Base-by-base conservation (phyloP, 441 rosid species). In the Adansonia grandidieri region DNA sequence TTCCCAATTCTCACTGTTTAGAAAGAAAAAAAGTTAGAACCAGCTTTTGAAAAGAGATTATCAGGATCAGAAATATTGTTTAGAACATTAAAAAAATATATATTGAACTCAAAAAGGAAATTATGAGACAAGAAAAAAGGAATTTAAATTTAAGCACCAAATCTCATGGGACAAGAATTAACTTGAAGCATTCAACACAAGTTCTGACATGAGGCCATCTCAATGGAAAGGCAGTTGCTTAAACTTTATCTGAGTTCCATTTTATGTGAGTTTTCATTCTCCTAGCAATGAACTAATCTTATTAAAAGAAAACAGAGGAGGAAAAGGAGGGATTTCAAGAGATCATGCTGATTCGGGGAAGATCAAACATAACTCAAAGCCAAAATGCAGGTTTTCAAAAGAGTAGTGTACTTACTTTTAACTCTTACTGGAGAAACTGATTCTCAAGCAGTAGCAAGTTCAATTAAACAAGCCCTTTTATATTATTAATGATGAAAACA, bases 1-100 rank as follows among this genome's bases (percentile, higher is more conserved):
- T 57, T 19, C 24, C 3, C 14, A 60, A 20, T 14, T 58, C 42
- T 24, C 62, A 10, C 19, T 65, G 32, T 19, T 0, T 19, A 48
- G 47, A 78, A 75, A 47, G 69, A 51, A 56, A 19, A 17, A 65
- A 40, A 15, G 19, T 1, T 44, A 50, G 54, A 58, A 77, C 69
- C 2, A 78, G 37, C 22, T 22, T 70, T 32, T 57, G 37, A 15
- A 56, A 15, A 70, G 22, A 28, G 75, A 71, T 53, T 32, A 53
- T 32, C 9, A 9, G 48, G 24, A 71, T 10, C 48, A 54, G 19
- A 32, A 71, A 17, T 32, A n/a, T 10, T 32, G 47, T n/a, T 53
- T 32, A 32, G 61, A n/a, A 75, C 28, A 42, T 8, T 48, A 15
- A 19, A 40, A 40, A 47, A 47, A 47, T 56, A 9, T 56, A 57